These are phyloP conservation scores for Boechera retrofracta DNA, from an alignment of 345 rosid genomes.

Conservation along the genomic window DNA sequence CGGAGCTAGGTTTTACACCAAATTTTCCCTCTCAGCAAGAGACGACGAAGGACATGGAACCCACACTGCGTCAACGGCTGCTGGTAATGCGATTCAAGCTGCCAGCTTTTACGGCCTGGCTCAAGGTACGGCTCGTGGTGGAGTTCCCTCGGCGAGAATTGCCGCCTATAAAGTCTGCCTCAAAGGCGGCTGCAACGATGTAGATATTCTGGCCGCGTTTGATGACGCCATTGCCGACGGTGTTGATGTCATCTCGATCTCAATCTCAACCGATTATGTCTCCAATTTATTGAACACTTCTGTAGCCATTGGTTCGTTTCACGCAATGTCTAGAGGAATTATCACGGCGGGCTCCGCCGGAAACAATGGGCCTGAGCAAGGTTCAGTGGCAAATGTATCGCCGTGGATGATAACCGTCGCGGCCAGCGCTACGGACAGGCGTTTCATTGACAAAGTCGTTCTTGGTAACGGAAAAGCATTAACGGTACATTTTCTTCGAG, in stretches of 20 bases:
- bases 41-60: constrained; percentile 42
- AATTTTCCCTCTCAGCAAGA: constrained; percentile 23
- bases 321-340: constrained; percentile 54
- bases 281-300: background rate
- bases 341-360: constrained; percentile 49
- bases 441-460: constrained; percentile 38
- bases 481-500: constrained; percentile 27
- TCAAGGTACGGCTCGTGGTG: constrained; percentile 44
- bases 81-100: constrained; percentile 9
- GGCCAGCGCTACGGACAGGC: constrained; percentile 46
- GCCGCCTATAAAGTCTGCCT: constrained; percentile 34
- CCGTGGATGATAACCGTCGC: constrained; percentile 50
- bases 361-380: constrained; percentile 34
- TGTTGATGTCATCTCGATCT: constrained; percentile 37
- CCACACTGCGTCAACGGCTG: constrained; percentile 45
- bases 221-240: constrained; percentile 44
- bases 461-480: constrained; percentile 47
- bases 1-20: constrained; percentile 42
- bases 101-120: constrained; percentile 40
- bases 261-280: background rate
- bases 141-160: constrained; percentile 38
- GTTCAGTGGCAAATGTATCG: background rate
- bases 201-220: constrained; percentile 34
- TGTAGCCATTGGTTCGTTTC: constrained; percentile 52
- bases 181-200: constrained; percentile 25